phyloP scores from a whole-genome alignment of 495 filamentous ascomycete species.

The Penicillium goetzii region DNA sequence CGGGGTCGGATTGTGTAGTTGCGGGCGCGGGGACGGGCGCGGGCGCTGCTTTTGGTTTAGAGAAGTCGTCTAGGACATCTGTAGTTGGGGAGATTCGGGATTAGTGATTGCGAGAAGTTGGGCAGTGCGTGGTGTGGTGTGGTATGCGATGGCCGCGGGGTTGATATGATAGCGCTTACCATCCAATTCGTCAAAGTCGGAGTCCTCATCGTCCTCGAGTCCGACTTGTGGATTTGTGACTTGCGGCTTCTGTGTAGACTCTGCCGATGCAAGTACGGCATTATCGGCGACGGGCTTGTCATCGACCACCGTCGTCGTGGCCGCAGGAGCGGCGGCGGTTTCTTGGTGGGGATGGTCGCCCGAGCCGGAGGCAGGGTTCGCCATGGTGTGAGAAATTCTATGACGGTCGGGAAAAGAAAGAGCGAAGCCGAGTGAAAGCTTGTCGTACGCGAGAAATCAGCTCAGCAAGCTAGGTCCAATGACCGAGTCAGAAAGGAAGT shows the following conservation, averaged over 20 bases:
- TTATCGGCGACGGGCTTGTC: background rate
- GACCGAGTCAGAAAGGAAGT: constrained; percentile 1
- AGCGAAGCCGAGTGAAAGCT: constrained; percentile 7
- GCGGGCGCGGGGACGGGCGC: constrained; percentile 33
- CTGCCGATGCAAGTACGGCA: constrained; percentile 6
- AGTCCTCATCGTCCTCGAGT: constrained; percentile 46
- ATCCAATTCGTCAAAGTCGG: constrained; percentile 88
- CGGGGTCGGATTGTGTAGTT: constrained; percentile 19
- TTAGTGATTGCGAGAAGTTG: constrained; percentile 2
- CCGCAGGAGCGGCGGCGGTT: background rate
- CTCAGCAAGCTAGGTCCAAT: constrained; percentile 2
- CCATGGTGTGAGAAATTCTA: constrained; percentile 8
- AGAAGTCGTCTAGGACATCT: constrained; percentile 94
- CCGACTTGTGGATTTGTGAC: constrained; percentile 15
- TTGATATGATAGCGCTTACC: constrained; percentile 48
- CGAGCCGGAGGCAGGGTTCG: constrained; percentile 10
- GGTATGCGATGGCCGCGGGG: background rate
- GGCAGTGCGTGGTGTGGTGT: background rate
- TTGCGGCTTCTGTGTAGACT: constrained; percentile 12
- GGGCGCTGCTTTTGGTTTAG: constrained; percentile 51
- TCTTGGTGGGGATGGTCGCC: constrained; percentile 10
- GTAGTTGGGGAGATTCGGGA: constrained; percentile 10
- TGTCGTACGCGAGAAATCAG: constrained; percentile 3
- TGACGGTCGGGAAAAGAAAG: background rate
- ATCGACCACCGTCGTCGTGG: background rate